phyloP scores from a whole-genome alignment of 345 rosid species.

The Brassica nigra region DNA sequence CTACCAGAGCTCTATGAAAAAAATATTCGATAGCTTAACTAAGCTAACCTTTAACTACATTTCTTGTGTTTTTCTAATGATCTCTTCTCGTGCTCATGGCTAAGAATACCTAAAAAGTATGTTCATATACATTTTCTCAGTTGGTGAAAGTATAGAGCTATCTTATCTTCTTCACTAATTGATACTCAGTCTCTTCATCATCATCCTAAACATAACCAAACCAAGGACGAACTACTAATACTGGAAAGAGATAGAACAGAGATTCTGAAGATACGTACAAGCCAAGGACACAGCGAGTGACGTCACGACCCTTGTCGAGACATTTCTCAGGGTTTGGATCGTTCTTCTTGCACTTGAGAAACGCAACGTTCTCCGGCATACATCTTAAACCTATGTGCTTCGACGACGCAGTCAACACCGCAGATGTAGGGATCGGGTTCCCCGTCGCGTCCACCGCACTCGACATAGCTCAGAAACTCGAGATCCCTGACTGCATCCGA shows the following conservation, averaged over 20 bases:
- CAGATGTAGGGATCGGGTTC: slow-evolving; percentile 89
- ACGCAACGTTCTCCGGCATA: slow-evolving; percentile 72
- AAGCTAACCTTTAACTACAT: not conserved
- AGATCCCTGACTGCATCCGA: slow-evolving; percentile 10
- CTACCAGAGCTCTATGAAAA: not conserved
- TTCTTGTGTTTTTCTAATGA: not conserved
- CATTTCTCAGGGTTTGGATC: slow-evolving; percentile 99
- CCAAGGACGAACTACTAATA: not conserved
- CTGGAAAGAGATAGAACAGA: not conserved
- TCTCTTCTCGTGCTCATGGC: not conserved
- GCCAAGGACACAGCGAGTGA: slow-evolving; percentile 93
- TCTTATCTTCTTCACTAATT: not conserved
- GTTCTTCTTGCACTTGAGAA: slow-evolving; percentile 94
- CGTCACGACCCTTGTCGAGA: slow-evolving; percentile 89
- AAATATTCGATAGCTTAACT: too few species aligned
- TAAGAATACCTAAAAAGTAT: not conserved
- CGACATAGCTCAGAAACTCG: slow-evolving; percentile 52
- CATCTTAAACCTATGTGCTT: slow-evolving; percentile 78
- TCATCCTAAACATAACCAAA: not conserved
- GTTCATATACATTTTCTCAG: not conserved
- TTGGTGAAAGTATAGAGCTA: not conserved
- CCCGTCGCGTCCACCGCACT: slow-evolving; percentile 71
- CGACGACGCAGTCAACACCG: slow-evolving; percentile 83
- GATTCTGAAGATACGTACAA: slow-evolving; percentile 49
- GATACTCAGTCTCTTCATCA: not conserved